These are phyloP conservation scores for Megacollybia marginata DNA, from an alignment of 768 basidiomycete genomes.

Conservation along the genomic window DNA sequence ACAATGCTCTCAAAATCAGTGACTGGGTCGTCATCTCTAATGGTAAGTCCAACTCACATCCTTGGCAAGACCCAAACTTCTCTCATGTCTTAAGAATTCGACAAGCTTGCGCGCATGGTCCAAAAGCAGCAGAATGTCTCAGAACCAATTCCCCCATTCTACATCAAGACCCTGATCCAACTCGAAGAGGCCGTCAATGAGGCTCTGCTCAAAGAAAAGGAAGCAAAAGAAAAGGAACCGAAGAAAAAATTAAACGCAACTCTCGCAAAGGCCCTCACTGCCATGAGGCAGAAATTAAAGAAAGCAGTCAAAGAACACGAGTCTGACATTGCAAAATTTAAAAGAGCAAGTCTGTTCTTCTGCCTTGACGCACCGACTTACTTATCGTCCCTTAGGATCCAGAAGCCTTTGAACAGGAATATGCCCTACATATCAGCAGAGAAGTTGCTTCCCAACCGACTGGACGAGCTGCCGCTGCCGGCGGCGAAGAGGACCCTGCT, in stretches of 20 bases:
- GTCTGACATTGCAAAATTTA: constrained; percentile 68
- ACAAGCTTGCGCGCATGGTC: constrained; percentile 88
- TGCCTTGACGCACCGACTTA: neutral
- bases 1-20: constrained; percentile 92
- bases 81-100: constrained; percentile 63
- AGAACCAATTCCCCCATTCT: constrained; percentile 84
- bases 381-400: constrained; percentile 55
- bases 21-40: constrained; percentile 92
- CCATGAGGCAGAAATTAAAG: constrained; percentile 97
- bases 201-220: constrained; percentile 80
- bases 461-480: constrained; percentile 26
- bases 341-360: constrained; percentile 44
- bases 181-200: constrained; percentile 72
- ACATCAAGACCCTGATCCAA: constrained; percentile 62
- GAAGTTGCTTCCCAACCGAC: constrained; percentile 29
- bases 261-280: constrained; percentile 89
- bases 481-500: constrained; percentile 45
- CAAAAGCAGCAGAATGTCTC: constrained; percentile 79
- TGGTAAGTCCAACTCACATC: constrained; percentile 48
- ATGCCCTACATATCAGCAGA: constrained; percentile 43
- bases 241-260: constrained; percentile 96
- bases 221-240: constrained; percentile 86
- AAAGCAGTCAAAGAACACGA: constrained; percentile 89
- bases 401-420: constrained; percentile 79
- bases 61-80: neutral